Evolutionary conservation across 2,329 filamentous ascomycete genomes (phyloP), one percentile per base, ranked within the genome.

Genomic region (Orbilia javanica): DNA sequence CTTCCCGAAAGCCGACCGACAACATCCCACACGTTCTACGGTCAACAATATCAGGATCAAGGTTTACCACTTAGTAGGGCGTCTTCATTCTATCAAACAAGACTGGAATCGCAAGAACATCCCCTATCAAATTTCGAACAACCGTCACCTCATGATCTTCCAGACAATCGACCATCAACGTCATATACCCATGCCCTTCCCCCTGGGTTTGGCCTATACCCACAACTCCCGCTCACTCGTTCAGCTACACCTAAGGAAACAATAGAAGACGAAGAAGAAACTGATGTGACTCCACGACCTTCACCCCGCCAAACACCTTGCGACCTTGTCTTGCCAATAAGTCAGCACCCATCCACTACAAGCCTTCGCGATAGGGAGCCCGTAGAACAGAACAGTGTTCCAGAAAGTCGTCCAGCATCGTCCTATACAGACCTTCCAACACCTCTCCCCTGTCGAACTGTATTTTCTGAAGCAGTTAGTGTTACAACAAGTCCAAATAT

Each of bases 391-490:
- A 53, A 27, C 39, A 62, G 60, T 25, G 68, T 70, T 18, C 69
- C 75, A 46, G 55, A 64, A 22, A 79, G 75, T n/a, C 69, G 69
- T 11, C 63, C 75, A 53, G 60, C 64, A 57, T 74, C 75, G 10
- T 64, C 67, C 1, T 67, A 67, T 22, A 20, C 25, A 11, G 34
- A 63, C 46, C 20, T n/a, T 57, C 44, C 52, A 20, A 34, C 60
- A 65, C 20, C 60, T 3, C 15, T 50, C 4, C 27, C 39, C 11
- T 53, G 5, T 4, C 13, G 27, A 36, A 64, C 46, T n/a, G 8
- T 52, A 36, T 27, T 52, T 29, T 46, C 22, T 20, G 44, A 52
- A 25, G 34, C 62, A 57, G 62, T 67, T 78, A 78, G 71, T 53
- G 53, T 31, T 20, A 22, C 62, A n/a, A 6, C 48, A 5, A 63